phyloP scores from a whole-genome alignment of 2,329 filamentous ascomycete genomes.

The Paecilomyces variotii region DNA sequence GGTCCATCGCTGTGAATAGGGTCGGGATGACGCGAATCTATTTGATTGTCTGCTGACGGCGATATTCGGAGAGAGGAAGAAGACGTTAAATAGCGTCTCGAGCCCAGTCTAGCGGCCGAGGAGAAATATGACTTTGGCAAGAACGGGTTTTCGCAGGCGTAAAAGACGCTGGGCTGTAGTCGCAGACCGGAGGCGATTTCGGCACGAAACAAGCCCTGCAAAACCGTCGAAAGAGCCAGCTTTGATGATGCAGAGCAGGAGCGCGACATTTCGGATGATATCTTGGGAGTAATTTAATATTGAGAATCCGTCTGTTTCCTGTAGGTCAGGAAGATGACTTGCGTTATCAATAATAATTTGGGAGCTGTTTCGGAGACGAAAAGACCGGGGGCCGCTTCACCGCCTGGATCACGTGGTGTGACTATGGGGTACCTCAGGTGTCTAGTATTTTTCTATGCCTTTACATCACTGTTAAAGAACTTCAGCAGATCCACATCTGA shows the following conservation, averaged over 20 bases:
- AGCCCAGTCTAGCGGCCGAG: background rate
- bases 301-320: background rate
- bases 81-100: background rate
- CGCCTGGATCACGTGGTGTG: background rate
- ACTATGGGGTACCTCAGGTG: background rate
- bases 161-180: background rate
- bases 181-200: slow-evolving; percentile 11
- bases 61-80: background rate
- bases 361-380: background rate
- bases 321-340: background rate
- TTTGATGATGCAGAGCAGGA: slow-evolving; percentile 17
- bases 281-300: background rate
- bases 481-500: background rate
- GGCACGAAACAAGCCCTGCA: slow-evolving; percentile 17
- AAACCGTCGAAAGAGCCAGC: slow-evolving; percentile 16
- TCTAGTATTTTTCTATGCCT: background rate
- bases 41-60: background rate
- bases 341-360: background rate
- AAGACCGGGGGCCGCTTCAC: background rate
- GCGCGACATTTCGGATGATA: slow-evolving; percentile 10
- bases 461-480: background rate
- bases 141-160: background rate
- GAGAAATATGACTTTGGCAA: background rate
- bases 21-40: background rate
- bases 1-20: background rate